phyloP scores from a whole-genome alignment of 1,284 basidiomycete species.

The Tilletia walkeri region DNA sequence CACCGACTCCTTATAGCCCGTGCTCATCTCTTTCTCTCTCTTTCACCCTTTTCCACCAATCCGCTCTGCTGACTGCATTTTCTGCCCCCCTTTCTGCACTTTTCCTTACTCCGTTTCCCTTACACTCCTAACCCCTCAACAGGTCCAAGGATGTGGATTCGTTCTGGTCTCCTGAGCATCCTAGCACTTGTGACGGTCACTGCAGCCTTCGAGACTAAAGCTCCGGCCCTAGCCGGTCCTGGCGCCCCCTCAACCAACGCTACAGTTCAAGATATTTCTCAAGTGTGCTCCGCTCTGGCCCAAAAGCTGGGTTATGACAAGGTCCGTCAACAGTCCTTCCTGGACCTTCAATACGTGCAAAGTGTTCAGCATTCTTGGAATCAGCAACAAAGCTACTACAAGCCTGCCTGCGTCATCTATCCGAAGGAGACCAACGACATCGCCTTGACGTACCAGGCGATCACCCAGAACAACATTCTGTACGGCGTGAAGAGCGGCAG shows the following conservation, averaged over 20 bases:
- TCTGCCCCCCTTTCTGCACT: too few species aligned
- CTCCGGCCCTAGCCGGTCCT: neutral
- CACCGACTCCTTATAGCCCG: too few species aligned
- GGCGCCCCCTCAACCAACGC: neutral
- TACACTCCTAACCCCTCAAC: too few species aligned
- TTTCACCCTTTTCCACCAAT: too few species aligned
- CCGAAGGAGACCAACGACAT: conserved; percentile 1
- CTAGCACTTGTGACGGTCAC: too few species aligned
- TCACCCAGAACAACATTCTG: neutral
- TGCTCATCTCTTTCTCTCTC: too few species aligned
- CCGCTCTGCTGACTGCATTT: too few species aligned
- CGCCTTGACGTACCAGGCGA: neutral
- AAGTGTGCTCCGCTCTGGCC: neutral
- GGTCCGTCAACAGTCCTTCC: neutral
- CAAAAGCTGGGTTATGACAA: neutral
- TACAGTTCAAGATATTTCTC: neutral
- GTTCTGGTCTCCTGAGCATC: too few species aligned
- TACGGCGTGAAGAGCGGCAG: conserved; percentile 6
- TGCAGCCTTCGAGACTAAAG: neutral
- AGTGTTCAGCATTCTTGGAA: neutral
- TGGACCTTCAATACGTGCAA: neutral
- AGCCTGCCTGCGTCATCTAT: conserved; percentile 13
- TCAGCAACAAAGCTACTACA: neutral
- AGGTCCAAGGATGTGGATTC: too few species aligned
- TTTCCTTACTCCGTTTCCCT: too few species aligned